Percentiles rank a stretch among this genome's conserved stretches.
These are phyloP conservation scores for Apostasia ramifera DNA, from an alignment of 106 monocot genomes.

Conservation along the genomic window DNA sequence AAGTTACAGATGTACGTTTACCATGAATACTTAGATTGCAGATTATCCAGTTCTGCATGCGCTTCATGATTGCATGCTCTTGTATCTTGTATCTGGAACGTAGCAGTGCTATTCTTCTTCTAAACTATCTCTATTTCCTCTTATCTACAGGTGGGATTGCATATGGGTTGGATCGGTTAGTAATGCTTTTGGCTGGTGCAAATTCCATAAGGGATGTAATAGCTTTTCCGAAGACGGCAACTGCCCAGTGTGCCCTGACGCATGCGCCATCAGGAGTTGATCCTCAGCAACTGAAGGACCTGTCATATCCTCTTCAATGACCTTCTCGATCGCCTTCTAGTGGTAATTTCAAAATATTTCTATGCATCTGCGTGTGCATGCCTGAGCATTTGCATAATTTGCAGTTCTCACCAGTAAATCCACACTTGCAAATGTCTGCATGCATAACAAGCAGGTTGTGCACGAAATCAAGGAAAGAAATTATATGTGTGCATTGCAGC, in stretches of 20 bases:
- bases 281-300: constrained; percentile 75
- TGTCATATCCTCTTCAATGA: constrained; percentile 30
- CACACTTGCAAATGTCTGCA: no score
- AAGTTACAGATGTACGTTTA: no score
- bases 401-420: no score
- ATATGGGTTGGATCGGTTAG: constrained; percentile 83
- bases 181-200: constrained; percentile 89
- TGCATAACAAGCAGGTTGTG: no score
- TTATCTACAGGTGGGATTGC: constrained; percentile 80
- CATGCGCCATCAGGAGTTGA: constrained; percentile 81
- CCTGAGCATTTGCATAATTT: no score
- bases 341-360: no score
- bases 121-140: not conserved
- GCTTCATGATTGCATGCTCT: not conserved
- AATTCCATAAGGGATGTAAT: constrained; percentile 96
- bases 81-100: not conserved
- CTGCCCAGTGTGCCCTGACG: constrained; percentile 93
- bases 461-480: no score
- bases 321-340: not conserved
- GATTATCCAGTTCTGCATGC: not conserved
- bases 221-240: constrained; percentile 95
- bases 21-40: no score
- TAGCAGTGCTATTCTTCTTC: not conserved
- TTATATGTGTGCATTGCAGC: no score
- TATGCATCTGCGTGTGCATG: no score